Conservation (phyloP, 768 basidiomycete genomes). For the Termitomyces sp. region DNA sequence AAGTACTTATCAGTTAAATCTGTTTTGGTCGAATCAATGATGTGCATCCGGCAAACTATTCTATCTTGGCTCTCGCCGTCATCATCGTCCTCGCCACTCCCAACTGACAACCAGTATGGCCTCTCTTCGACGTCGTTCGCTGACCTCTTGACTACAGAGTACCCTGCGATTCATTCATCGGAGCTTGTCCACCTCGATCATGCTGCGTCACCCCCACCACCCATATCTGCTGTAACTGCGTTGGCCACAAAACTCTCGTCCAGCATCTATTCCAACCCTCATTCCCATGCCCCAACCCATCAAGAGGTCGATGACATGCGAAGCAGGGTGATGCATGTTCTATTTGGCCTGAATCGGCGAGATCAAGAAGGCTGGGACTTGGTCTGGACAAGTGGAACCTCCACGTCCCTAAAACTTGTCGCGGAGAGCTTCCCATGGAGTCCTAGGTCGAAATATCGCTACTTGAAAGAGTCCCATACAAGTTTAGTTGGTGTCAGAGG, state of each 20-base stretch:
- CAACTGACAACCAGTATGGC: constrained; percentile 7
- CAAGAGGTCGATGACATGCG: constrained; percentile 13
- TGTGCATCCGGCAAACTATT: constrained; percentile 3
- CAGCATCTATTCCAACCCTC: constrained; percentile 15
- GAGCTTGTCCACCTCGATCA: constrained; percentile 19
- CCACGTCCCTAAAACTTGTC: constrained; percentile 14
- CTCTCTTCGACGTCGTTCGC: constrained; percentile 9
- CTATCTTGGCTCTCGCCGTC: constrained; percentile 9
- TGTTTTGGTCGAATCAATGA: neutral
- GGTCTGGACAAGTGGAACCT: constrained; percentile 17
- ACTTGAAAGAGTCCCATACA: constrained; percentile 16
- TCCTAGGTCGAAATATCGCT: constrained; percentile 9
- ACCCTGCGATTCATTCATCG: constrained; percentile 12
- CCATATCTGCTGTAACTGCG: constrained; percentile 12
- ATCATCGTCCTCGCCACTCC: neutral
- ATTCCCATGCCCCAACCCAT: constrained; percentile 14
- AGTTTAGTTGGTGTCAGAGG: constrained; percentile 18
- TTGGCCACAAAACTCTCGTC: constrained; percentile 8
- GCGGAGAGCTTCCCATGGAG: constrained; percentile 16
- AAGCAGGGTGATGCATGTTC: constrained; percentile 13
- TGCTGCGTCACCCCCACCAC: constrained; percentile 18
- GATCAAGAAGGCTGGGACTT: constrained; percentile 17
- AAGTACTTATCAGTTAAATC: too few species aligned
- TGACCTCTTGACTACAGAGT: constrained; percentile 13
- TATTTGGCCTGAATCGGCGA: constrained; percentile 11